Percentiles rank a stretch among this genome's conserved stretches.
These are phyloP conservation scores for Limonium bicolor DNA, from an alignment of 148 eudicot genomes.

Conservation along the genomic window DNA sequence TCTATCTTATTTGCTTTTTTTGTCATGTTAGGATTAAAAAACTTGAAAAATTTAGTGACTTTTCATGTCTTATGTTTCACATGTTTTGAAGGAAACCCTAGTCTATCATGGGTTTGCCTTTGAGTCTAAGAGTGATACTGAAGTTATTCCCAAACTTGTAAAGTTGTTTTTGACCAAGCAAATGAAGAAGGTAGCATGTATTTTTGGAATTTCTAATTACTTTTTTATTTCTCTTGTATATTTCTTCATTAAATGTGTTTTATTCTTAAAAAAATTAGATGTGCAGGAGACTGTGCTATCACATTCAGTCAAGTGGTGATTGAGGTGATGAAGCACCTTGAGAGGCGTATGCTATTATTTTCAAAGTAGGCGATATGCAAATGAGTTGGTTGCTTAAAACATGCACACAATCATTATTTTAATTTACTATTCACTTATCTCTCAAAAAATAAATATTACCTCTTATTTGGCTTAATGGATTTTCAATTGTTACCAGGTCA, in stretches of 20 bases:
- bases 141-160: constrained; percentile 98
- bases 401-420: too few species aligned
- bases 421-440: too few species aligned
- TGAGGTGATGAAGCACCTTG: constrained; percentile 98
- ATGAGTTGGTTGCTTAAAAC: constrained; percentile 94
- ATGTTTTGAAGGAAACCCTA: constrained; percentile 87
- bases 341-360: constrained; percentile 98
- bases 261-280: constrained; percentile 1
- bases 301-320: constrained; percentile 88
- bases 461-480: too few species aligned
- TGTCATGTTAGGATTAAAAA: too few species aligned
- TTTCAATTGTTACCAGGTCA: constrained; percentile 40
- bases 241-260: too few species aligned
- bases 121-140: constrained; percentile 96
- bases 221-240: not conserved
- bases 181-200: constrained; percentile 54
- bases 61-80: constrained; percentile 5
- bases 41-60: too few species aligned
- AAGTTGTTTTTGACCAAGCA: constrained; percentile 90
- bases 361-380: constrained; percentile 87
- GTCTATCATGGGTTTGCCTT: constrained; percentile 79
- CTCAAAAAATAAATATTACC: too few species aligned
- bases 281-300: constrained; percentile 60
- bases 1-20: too few species aligned
- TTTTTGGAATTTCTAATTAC: not conserved